A percentile compares a stretch with the other conserved stretches of the same genome.
Conservation (phyloP, 352 stramenopile species). For the Phytophthora sp. region DNA sequence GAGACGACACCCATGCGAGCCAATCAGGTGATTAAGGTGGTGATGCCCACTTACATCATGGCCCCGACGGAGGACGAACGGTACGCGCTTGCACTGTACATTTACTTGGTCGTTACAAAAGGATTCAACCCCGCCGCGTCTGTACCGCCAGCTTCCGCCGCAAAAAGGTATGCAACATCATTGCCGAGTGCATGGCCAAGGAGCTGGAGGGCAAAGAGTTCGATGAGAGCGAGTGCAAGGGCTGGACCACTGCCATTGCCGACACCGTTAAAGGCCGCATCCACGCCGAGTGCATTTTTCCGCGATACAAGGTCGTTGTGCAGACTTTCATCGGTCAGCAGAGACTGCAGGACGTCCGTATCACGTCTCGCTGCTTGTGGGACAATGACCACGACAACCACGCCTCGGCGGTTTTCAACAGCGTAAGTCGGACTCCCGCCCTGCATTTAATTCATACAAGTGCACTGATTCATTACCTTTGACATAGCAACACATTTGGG, state of each 20-base stretch:
- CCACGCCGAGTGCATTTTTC: slow-evolving; percentile 70
- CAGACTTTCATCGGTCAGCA: slow-evolving; percentile 95
- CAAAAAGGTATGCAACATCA: slow-evolving; percentile 79
- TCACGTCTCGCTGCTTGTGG: slow-evolving; percentile 94
- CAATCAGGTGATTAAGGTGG: slow-evolving; percentile 80
- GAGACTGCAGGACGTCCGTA: slow-evolving; percentile 92
- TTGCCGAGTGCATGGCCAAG: slow-evolving; percentile 66
- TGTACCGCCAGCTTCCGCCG: slow-evolving; percentile 60
- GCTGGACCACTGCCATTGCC: slow-evolving; percentile 68
- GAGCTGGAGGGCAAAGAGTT: slow-evolving; percentile 80
- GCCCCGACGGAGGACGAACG: slow-evolving; percentile 77
- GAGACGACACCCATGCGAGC: slow-evolving; percentile 46
- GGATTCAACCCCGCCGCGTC: not conserved
- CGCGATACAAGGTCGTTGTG: slow-evolving; percentile 94
- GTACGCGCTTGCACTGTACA: slow-evolving; percentile 29
- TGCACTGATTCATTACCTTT: not conserved
- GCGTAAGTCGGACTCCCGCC: slow-evolving; percentile 49
- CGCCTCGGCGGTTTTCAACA: slow-evolving; percentile 87
- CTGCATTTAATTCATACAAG: not conserved
- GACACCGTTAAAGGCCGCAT: slow-evolving; percentile 71
- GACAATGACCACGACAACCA: slow-evolving; percentile 95
- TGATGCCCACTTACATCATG: slow-evolving; percentile 89
- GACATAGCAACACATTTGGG: slow-evolving; percentile 86
- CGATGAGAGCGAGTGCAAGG: slow-evolving; percentile 72
- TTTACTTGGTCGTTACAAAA: not conserved